These are phyloP conservation scores for Ganoderma meredithae DNA, from an alignment of 1,284 basidiomycete genomes.

Conservation along the genomic window DNA sequence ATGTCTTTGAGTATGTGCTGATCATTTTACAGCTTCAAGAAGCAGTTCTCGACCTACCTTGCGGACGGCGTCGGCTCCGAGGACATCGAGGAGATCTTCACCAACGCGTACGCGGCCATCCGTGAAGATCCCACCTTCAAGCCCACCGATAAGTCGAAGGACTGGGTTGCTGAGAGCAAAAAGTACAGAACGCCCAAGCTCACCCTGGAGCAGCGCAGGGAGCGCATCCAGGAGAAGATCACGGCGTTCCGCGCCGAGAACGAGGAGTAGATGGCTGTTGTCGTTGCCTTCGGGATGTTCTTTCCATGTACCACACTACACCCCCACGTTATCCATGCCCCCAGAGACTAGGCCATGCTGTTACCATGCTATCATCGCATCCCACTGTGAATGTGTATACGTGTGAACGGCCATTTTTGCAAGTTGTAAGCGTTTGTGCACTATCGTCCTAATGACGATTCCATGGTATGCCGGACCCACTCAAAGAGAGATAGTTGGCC, in stretches of 20 bases:
- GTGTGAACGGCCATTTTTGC: background rate
- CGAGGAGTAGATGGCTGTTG: conserved; percentile 53
- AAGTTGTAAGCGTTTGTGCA: background rate
- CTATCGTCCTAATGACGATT: conserved; percentile 32
- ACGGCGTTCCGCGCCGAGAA: conserved; percentile 81
- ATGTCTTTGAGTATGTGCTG: background rate
- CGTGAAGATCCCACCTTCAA: conserved; percentile 94
- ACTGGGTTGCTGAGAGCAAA: conserved; percentile 91
- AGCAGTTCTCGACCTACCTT: conserved; percentile 96
- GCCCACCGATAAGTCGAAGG: conserved; percentile 89
- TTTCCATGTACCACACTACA: conserved; percentile 31
- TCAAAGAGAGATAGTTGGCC: conserved; percentile 34
- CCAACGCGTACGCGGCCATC: conserved; percentile 91
- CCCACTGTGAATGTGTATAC: background rate
- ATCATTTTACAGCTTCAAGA: conserved; percentile 82
- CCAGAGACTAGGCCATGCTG: conserved; percentile 35
- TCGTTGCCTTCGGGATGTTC: conserved; percentile 14
- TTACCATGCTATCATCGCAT: conserved; percentile 28
- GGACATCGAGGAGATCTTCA: conserved; percentile 97
- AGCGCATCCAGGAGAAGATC: conserved; percentile 84
- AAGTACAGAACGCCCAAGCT: conserved; percentile 81
- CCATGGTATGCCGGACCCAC: conserved; percentile 38
- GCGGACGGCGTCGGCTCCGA: conserved; percentile 96
- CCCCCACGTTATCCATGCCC: conserved; percentile 30
- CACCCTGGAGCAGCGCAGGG: conserved; percentile 81